These are phyloP conservation scores for Obba rivulosa DNA, from an alignment of 768 basidiomycete genomes.

Conservation along the genomic window DNA sequence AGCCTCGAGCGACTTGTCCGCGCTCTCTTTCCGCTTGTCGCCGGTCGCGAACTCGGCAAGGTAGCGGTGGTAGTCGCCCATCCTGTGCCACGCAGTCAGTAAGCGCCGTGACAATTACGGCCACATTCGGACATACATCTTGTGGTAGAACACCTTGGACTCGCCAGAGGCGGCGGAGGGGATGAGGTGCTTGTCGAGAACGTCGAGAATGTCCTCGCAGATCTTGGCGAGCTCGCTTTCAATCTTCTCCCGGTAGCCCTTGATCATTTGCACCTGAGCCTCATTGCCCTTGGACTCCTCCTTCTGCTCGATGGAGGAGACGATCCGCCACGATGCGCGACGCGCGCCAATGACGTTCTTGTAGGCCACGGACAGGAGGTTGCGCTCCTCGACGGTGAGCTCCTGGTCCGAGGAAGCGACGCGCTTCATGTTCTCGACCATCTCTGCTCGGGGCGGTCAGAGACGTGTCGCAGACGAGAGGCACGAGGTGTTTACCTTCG, in stretches of 20 bases:
- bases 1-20: conserved; percentile 94
- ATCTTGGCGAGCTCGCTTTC: conserved; percentile 96
- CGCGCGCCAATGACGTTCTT: conserved; percentile 99
- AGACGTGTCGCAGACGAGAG: conserved; percentile 9
- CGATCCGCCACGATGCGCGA: conserved; percentile 96
- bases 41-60: conserved; percentile 98
- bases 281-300: conserved; percentile 99
- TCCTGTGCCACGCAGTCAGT: conserved; percentile 48
- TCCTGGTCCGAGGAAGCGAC: conserved; percentile 98
- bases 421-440: conserved; percentile 99
- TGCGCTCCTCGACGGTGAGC: conserved; percentile 97
- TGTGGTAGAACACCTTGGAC: conserved; percentile 99
- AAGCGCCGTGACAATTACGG: conserved; percentile 10
- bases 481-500: conserved; percentile 57
- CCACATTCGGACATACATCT: conserved; percentile 62
- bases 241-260: conserved; percentile 96
- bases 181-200: conserved; percentile 96
- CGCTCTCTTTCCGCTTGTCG: conserved; percentile 94
- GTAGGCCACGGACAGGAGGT: conserved; percentile 95
- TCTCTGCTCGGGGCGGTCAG: conserved; percentile 47
- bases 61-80: conserved; percentile 99
- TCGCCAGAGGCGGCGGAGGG: conserved; percentile 95
- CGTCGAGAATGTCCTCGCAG: conserved; percentile 96
- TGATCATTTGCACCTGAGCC: conserved; percentile 94
- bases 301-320: conserved; percentile 98